Conservation (phyloP, 805 yeast species). For the Priceomyces castillae region DNA sequence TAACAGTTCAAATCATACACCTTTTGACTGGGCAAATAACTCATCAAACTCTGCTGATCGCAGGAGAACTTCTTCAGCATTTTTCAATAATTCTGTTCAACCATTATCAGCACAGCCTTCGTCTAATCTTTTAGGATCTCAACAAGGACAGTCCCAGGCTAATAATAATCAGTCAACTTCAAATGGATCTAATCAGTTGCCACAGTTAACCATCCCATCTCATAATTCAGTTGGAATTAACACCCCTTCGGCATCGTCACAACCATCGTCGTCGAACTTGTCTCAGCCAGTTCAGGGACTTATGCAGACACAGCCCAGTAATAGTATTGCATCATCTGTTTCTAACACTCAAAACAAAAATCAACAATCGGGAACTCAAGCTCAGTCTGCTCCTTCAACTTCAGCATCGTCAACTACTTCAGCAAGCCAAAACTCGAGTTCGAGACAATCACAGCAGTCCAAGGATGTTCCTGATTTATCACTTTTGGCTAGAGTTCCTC, state of each 20-base stretch:
- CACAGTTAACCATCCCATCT: conserved; percentile 4
- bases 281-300: conserved; percentile 8
- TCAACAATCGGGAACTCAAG: conserved; percentile 7
- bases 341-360: conserved; percentile 2
- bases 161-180: conserved; percentile 16
- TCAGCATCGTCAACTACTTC: conserved; percentile 7
- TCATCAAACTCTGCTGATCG: conserved; percentile 26
- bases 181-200: conserved; percentile 5
- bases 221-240: conserved; percentile 5
- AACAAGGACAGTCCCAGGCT: conserved; percentile 10
- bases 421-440: conserved; percentile 7
- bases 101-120: conserved; percentile 13
- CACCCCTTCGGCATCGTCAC: conserved; percentile 9
- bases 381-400: conserved; percentile 5
- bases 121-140: conserved; percentile 12
- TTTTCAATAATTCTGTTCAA: conserved; percentile 38
- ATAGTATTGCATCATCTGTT: conserved; percentile 2
- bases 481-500: conserved; percentile 74
- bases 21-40: conserved; percentile 35
- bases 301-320: conserved; percentile 4
- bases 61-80: conserved; percentile 54
- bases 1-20: conserved; percentile 10
- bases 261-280: conserved; percentile 16
- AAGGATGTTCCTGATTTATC: conserved; percentile 63
- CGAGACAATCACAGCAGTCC: conserved; percentile 14